Conservation (phyloP, 2,329 filamentous ascomycete species). For the Stachybotrys echinatus region DNA sequence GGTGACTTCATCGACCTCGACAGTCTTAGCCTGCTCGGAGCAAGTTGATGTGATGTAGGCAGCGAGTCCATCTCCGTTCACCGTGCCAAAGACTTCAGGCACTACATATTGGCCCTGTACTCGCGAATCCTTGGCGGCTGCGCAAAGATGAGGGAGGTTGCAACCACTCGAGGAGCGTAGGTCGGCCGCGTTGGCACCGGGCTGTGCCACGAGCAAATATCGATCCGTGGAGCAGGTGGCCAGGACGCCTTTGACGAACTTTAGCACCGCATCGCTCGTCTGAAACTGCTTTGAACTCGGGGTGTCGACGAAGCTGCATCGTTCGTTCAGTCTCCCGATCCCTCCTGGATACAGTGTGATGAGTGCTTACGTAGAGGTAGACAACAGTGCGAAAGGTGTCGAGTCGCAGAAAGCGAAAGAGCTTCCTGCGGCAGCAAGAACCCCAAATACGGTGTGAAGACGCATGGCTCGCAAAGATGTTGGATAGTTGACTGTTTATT, state of each 20-base stretch:
- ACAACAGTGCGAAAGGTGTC: constrained; percentile 85
- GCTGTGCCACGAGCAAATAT: constrained; percentile 76
- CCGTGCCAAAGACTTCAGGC: constrained; percentile 51
- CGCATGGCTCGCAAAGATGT: constrained; percentile 41
- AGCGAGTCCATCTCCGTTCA: constrained; percentile 34
- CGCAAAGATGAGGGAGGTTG: constrained; percentile 49
- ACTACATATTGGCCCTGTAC: constrained; percentile 40
- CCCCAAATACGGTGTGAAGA: constrained; percentile 42
- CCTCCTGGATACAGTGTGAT: neutral
- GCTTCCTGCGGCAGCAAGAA: constrained; percentile 51
- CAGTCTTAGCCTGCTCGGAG: constrained; percentile 27
- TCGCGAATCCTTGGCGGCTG: constrained; percentile 27
- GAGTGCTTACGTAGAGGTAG: constrained; percentile 67
- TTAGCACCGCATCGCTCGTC: constrained; percentile 37
- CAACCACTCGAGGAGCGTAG: constrained; percentile 46
- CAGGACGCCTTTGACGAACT: constrained; percentile 46
- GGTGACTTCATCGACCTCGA: constrained; percentile 31
- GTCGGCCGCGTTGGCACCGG: constrained; percentile 66
- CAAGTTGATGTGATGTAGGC: constrained; percentile 44
- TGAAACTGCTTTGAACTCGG: constrained; percentile 39
- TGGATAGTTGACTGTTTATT: constrained; percentile 6
- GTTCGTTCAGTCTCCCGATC: neutral
- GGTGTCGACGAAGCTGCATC: constrained; percentile 25
- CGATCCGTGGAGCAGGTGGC: constrained; percentile 64
- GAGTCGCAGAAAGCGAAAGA: constrained; percentile 77